Conservation (phyloP, 176 grass and related monocot genomes). For the Phoenix dactylifera region DNA sequence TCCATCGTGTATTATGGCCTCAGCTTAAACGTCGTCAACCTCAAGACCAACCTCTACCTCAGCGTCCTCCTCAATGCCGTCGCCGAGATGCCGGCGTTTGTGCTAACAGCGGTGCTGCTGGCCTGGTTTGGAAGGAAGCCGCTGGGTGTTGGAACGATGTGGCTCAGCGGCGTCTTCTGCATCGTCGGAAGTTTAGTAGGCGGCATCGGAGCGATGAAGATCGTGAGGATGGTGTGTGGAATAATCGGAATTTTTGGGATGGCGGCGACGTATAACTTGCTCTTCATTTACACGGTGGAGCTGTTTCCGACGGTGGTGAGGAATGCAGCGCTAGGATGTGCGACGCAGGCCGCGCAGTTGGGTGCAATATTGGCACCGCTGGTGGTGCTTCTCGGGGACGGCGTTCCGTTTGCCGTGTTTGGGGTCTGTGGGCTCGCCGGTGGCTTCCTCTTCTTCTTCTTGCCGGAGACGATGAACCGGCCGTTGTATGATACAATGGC, state of each 20-base stretch:
- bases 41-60: slow-evolving; percentile 77
- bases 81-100: slow-evolving; percentile 60
- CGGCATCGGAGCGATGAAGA: slow-evolving; percentile 19
- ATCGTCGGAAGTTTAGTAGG: slow-evolving; percentile 27
- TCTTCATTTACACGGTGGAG: slow-evolving; percentile 74
- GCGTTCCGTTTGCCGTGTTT: slow-evolving; percentile 60
- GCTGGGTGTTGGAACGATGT: slow-evolving; percentile 46
- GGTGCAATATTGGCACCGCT: slow-evolving; percentile 73
- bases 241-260: slow-evolving; percentile 76
- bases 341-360: slow-evolving; percentile 46
- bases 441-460: slow-evolving; percentile 27
- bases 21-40: slow-evolving; percentile 87
- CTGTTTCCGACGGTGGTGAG: slow-evolving; percentile 86
- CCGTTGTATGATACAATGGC: slow-evolving; percentile 81
- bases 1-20: slow-evolving; percentile 81
- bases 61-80: slow-evolving; percentile 55
- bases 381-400: slow-evolving; percentile 58
- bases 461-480: slow-evolving; percentile 79
- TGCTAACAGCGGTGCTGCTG: slow-evolving; percentile 49
- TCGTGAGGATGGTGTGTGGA: slow-evolving; percentile 54
- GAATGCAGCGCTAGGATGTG: slow-evolving; percentile 57
- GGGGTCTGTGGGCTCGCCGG: slow-evolving; percentile 46
- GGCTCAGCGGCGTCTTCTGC: slow-evolving; percentile 64
- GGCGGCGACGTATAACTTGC: slow-evolving; percentile 71
- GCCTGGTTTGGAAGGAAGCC: slow-evolving; percentile 48